Base-by-base conservation (phyloP, 2,329 filamentous ascomycete genomes). In the Apiospora aurea region DNA sequence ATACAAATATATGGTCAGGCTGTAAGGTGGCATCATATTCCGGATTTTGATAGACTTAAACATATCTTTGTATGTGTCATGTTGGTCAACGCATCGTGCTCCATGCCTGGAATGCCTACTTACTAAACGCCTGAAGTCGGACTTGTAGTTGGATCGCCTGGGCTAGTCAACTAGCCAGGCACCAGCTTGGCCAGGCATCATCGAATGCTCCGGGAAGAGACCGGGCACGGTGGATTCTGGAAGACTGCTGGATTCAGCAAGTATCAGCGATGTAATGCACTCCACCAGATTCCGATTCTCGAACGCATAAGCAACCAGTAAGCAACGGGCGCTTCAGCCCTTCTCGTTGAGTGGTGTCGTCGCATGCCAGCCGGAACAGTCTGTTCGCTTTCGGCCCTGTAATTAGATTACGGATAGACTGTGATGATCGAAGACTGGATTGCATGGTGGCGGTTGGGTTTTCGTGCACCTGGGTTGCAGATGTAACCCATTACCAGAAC, bases 221-320 rank as follows among this genome's bases (percentile, higher is more conserved):
- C 34, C n/a, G 34, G 34, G 57, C 57, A 14, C 18, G 57, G 29
- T 64, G 34, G 34, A 64, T 41, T 64, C 57, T 64, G 34, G 57
- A 64, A 64, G 57, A 64, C 57, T 64, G 57, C 57, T 64, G 34
- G 18, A 64, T 64, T 41, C 29, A 64, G 57, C 57, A 64, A 41
- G 53, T 61, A 61, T 61, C 53, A 61, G 26, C 53, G 18, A 64
- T 64, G 57, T 38, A n/a, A 64, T 41, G 57, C 57, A 64, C 29
- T n/a, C 57, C 57, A 41, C 29, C 34, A 41, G 57, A 64, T 64
- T 64, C 34, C 57, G 57, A 64, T 64, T n/a, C 57, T 64, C 57
- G 34, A 64, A 64, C 18, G 34, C 34, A 64, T 41, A 21, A n/a
- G 34, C 57, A 34, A 34, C 57, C 34, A 64, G 57, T 64, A 64